phyloP scores from a whole-genome alignment of 805 yeast species.

The Kodamaea restingae region DNA sequence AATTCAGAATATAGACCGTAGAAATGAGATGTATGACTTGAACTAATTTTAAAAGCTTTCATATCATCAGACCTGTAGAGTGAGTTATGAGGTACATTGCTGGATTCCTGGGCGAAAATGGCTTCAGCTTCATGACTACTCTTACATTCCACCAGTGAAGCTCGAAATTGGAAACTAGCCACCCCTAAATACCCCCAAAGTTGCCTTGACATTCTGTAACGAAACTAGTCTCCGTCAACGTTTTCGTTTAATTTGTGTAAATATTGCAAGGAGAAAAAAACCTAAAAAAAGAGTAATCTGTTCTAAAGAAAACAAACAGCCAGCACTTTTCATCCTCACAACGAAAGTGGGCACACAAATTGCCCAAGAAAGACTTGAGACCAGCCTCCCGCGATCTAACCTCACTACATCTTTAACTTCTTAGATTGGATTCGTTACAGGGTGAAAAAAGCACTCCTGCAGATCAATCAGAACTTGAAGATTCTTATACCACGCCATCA shows the following conservation, averaged over 20 bases:
- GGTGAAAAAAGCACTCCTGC: slow-evolving; percentile 6
- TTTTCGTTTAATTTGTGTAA: slow-evolving; percentile 1
- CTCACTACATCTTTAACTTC: not conserved
- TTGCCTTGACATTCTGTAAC: not conserved
- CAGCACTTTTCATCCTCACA: slow-evolving; percentile 5
- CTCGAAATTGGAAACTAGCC: too few relatives aligned
- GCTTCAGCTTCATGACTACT: too few relatives aligned
- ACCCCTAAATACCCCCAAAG: too few relatives aligned
- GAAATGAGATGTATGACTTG: too few relatives aligned
- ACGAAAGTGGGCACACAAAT: slow-evolving; percentile 2
- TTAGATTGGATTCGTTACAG: not conserved
- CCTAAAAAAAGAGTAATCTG: not conserved
- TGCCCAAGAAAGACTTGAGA: not conserved
- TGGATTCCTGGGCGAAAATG: too few relatives aligned
- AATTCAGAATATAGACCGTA: too few relatives aligned
- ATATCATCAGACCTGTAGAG: too few relatives aligned
- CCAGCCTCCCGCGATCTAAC: slow-evolving; percentile 1
- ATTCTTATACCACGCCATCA: not conserved
- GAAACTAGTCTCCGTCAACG: not conserved
- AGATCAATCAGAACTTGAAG: slow-evolving; percentile 1
- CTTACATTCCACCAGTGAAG: too few relatives aligned
- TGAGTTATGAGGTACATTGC: too few relatives aligned
- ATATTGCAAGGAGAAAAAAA: slow-evolving; percentile 1
- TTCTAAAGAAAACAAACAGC: slow-evolving; percentile 3
- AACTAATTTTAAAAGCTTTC: too few relatives aligned